Evolutionary conservation across 2,329 filamentous ascomycete genomes (phyloP).

Genomic region (Fusarium transvaalense): DNA sequence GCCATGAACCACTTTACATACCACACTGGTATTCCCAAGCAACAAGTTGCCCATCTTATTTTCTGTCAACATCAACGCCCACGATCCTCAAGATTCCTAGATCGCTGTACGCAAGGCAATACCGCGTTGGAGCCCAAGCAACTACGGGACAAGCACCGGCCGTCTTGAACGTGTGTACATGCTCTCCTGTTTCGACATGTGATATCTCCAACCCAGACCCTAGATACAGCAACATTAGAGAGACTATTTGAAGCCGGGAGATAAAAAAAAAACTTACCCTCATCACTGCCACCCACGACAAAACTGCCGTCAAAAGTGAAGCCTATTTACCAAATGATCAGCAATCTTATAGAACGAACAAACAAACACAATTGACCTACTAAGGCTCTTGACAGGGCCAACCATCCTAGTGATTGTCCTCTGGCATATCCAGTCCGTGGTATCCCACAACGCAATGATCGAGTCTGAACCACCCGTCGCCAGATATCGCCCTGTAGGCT

Average conservation of each 20-base stretch:
- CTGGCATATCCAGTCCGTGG: conserved; percentile 80
- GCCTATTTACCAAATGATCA: conserved; percentile 57
- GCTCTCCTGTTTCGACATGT: conserved; percentile 80
- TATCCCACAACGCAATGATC: conserved; percentile 82
- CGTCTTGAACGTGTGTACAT: conserved; percentile 78
- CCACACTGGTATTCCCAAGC: background rate
- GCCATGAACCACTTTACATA: background rate
- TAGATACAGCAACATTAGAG: conserved; percentile 42
- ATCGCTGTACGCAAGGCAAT: conserved; percentile 81
- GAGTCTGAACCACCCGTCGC: conserved; percentile 82
- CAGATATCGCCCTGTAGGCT: conserved; percentile 77
- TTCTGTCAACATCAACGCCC: conserved; percentile 65
- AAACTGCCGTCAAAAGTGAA: conserved; percentile 85
- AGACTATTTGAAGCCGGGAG: background rate
- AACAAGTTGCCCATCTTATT: conserved; percentile 41
- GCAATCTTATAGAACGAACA: conserved; percentile 6
- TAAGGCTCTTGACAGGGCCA: conserved; percentile 77
- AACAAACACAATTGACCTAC: conserved; percentile 56
- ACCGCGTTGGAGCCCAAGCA: conserved; percentile 81
- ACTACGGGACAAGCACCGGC: conserved; percentile 73
- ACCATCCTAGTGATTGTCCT: conserved; percentile 77
- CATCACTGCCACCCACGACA: conserved; percentile 79
- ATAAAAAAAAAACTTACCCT: conserved; percentile 60
- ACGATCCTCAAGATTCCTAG: conserved; percentile 76
- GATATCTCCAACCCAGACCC: conserved; percentile 75